Evolutionary conservation across 1,284 basidiomycete genomes (phyloP).

Genomic region (Ceratobasidium sp.): DNA sequence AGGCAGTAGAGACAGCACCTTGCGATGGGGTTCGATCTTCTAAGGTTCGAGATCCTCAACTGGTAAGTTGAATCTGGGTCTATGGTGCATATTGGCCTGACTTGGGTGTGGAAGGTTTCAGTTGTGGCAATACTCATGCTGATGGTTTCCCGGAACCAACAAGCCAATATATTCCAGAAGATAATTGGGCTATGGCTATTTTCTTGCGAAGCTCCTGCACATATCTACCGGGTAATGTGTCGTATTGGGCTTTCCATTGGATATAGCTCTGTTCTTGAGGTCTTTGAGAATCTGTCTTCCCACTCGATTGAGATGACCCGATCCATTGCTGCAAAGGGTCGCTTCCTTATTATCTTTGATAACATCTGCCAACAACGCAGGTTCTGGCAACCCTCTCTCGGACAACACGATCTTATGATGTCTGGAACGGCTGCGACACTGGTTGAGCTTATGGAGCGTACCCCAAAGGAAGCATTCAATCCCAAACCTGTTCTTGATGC

Average conservation of each 20-base stretch:
- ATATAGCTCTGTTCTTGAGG: slow-evolving; percentile 3
- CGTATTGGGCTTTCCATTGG: slow-evolving; percentile 7
- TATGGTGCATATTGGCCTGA: background rate
- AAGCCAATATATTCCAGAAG: slow-evolving; percentile 24
- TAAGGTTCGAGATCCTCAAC: background rate
- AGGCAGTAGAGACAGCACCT: background rate
- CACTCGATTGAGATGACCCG: too few relatives aligned
- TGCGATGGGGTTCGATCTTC: background rate
- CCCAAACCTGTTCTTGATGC: background rate
- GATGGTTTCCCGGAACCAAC: background rate
- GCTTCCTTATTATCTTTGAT: slow-evolving; percentile 4
- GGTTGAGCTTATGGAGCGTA: background rate
- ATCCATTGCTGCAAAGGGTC: background rate
- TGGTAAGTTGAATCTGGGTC: background rate
- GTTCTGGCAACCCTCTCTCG: slow-evolving; percentile 10
- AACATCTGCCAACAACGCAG: slow-evolving; percentile 7
- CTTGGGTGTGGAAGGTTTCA: background rate
- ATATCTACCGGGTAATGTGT: slow-evolving; percentile 9
- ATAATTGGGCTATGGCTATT: slow-evolving; percentile 19
- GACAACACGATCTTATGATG: background rate
- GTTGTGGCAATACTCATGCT: slow-evolving; percentile 8
- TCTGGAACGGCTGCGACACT: slow-evolving; percentile 1
- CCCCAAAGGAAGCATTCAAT: background rate
- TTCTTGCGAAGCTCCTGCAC: background rate
- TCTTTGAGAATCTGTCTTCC: too few relatives aligned